Base-by-base conservation (phyloP, 192 early-diverging fungal species). In the Funneliformis geosporum region DNA sequence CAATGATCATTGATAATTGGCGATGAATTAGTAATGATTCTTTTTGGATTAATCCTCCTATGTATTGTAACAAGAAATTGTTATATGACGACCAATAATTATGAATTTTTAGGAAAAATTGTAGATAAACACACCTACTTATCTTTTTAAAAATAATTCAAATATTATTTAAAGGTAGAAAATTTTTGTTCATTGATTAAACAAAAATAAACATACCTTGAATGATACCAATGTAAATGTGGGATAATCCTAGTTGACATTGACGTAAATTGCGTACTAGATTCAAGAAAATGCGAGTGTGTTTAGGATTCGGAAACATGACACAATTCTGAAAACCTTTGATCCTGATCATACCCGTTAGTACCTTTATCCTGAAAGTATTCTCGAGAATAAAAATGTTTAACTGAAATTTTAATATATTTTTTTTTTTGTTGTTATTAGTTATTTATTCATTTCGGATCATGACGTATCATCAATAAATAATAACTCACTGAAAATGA, bases 161-260 rank as follows among this genome's bases (percentile, higher is more conserved):
- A 55, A 50, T 5, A 16, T 55, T 21, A 55, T 55, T n/a, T 1
- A 44, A 44, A 44, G 7, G 50, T 5, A 21, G 21, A 4, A 55
- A 55, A 55, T 55, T 16, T 16, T 18, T 55, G 50, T 6, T n/a
- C 6, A 55, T 50, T 50, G 3, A 55, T 55, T 5, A 21, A 21
- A 55, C 50, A 55, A 55, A 55, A 55, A 55, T 55, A 55, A 55
- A 55, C 50, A 55, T 55, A 55, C 50, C 50, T 55, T 55, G 50
- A 55, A 55, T 55, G 50, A 16, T 55, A 55, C 50, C 50, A 55
- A 55, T 55, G 18, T 55, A 55, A 55, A 16, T 55, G 50, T 21
- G 50, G 50, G 6, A 18, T 55, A 5, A 55, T 55, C 18, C 50
- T 55, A 21, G 50, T 55, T 55, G 50, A 55, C 47, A 55, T 55